These are phyloP conservation scores for Pythium vanterpoolii DNA, from an alignment of 352 stramenopile genomes.

Conservation along the genomic window DNA sequence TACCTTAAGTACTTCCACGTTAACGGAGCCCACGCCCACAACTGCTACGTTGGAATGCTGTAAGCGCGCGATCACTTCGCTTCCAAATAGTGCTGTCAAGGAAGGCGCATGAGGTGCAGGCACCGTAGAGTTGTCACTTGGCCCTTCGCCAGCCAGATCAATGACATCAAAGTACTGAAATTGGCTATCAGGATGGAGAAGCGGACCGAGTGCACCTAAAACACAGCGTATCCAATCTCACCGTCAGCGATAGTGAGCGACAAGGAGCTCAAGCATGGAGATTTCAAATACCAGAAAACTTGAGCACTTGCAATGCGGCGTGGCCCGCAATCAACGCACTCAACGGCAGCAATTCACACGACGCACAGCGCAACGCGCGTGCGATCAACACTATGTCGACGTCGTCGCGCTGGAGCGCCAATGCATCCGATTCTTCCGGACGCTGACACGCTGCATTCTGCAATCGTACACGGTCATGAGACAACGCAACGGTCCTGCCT, in stretches of 20 bases:
- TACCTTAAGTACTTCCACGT: slow-evolving; percentile 18
- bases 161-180: slow-evolving; percentile 34
- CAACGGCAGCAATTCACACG: slow-evolving; percentile 34
- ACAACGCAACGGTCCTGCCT: not conserved
- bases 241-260: too few relatives aligned
- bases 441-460: not conserved
- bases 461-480: not conserved
- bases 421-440: not conserved
- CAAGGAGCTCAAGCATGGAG: not conserved
- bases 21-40: not conserved
- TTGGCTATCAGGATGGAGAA: slow-evolving; percentile 23
- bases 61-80: not conserved
- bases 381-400: slow-evolving; percentile 16
- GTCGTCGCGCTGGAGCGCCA: not conserved
- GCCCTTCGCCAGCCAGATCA: not conserved
- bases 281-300: slow-evolving; percentile 9
- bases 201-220: slow-evolving; percentile 27
- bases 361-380: slow-evolving; percentile 24
- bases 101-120: not conserved
- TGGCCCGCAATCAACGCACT: slow-evolving; percentile 33
- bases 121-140: not conserved
- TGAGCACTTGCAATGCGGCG: slow-evolving; percentile 29
- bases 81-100: slow-evolving; percentile 8
- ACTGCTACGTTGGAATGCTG: not conserved
- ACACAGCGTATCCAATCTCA: not conserved